Evolutionary conservation across 768 basidiomycete species (phyloP).

Genomic region (Paxillus involutus): DNA sequence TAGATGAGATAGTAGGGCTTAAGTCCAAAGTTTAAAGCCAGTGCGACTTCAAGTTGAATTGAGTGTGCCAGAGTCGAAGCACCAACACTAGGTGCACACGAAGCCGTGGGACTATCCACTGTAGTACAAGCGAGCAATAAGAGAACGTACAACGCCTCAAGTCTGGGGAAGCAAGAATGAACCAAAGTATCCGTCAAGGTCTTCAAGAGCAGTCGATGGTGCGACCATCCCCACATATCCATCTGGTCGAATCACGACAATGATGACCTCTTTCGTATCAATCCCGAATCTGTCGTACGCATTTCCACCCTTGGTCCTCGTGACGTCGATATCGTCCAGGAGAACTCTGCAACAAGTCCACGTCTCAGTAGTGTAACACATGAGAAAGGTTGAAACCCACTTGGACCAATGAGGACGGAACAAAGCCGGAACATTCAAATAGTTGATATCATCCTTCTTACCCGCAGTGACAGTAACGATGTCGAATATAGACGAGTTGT

Average conservation of each 20-base stretch:
- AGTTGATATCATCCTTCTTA: constrained; percentile 35
- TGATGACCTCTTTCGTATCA: constrained; percentile 22
- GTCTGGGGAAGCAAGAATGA: constrained; percentile 37
- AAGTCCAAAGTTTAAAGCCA: too few relatives aligned
- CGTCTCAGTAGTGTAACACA: neutral
- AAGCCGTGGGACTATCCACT: too few relatives aligned
- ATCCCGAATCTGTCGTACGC: constrained; percentile 38
- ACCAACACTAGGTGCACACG: too few relatives aligned
- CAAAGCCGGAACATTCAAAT: constrained; percentile 31
- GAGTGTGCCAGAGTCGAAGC: too few relatives aligned
- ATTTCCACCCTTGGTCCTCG: constrained; percentile 29
- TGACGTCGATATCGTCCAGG: constrained; percentile 36
- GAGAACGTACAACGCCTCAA: neutral
- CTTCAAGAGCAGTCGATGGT: constrained; percentile 24
- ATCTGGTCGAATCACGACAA: constrained; percentile 41
- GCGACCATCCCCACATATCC: constrained; percentile 39
- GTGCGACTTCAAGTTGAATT: too few relatives aligned
- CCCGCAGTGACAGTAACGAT: constrained; percentile 26
- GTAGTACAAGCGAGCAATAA: neutral
- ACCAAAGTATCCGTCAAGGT: constrained; percentile 50
- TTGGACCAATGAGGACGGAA: constrained; percentile 44
- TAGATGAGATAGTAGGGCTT: too few relatives aligned
- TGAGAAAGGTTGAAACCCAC: constrained; percentile 23
- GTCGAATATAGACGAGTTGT: constrained; percentile 31
- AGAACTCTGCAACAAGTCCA: constrained; percentile 27